Evolutionary conservation across 2,329 filamentous ascomycete genomes (phyloP), one percentile per base, ranked within the genome.

Genomic region (Claviceps spartinae): DNA sequence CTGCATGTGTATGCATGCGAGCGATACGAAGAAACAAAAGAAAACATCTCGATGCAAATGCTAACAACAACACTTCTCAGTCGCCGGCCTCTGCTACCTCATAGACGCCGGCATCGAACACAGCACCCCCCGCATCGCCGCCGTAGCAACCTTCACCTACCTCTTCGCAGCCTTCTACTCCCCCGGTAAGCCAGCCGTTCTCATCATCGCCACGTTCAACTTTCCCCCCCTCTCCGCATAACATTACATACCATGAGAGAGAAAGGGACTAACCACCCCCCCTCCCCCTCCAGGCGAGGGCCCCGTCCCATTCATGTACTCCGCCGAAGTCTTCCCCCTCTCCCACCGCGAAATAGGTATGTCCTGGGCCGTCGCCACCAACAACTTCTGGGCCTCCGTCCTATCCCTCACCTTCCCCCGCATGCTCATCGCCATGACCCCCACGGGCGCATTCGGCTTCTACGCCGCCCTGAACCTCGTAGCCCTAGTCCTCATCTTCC

Each of bases 391-490:
- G 20, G 51, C 38, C 11, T 47, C 49, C 1, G 46, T 65, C 11
- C 57, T 47, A 0, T 54, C 37, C 7, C 56, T 67, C 0, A 67
- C 65, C 0, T 67, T 66, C 51, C 64, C 65, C 5, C 60, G 62
- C 14, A 65, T 67, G 58, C 42, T 60, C 6, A 57, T 52, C 4
- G 61, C 63, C 45, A 66, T 67, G 59, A 64, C 63, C 1, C 54
- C 55, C 0, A 63, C 64, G 1, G 65, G 65, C 18, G 65, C 64
- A 4, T 67, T 69, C 52, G 68, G 67, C 0, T 68, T 73, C 56
- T 76, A 76, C 46, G 72, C 72, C 0, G 72, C 66, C 2, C 69
- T 75, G 37, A 76, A 76, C 55, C 43, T 72, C 0, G 59, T 73
- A 0, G 73, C 72, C 0, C 68, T 74, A 59, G 52, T 67, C 42